Evolutionary conservation across 352 stramenopile species (phyloP).

Genomic region (Blastocystis sp.): DNA sequence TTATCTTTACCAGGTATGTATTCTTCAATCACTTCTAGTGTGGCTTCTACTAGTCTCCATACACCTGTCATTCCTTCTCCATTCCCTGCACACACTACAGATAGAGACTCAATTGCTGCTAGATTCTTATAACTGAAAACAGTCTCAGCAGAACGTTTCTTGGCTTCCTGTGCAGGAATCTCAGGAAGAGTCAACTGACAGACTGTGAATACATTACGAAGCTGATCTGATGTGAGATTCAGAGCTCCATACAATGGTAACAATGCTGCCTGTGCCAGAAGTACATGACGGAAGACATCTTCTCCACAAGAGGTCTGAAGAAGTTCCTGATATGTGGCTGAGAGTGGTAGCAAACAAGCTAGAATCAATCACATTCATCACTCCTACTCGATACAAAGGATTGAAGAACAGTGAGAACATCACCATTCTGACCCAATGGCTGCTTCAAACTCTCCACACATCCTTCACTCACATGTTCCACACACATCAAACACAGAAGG

Average conservation of each 20-base stretch:
- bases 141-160: neutral
- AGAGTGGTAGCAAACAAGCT: neutral
- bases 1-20: neutral
- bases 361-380: neutral
- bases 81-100: neutral
- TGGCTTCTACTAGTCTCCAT: conserved; percentile 1
- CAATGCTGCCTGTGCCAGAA: neutral
- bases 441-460: neutral
- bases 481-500: neutral
- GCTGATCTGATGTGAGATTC: neutral
- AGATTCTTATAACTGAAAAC: neutral
- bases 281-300: neutral
- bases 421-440: neutral
- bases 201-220: neutral
- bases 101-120: neutral
- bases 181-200: neutral
- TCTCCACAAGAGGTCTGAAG: neutral
- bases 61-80: neutral
- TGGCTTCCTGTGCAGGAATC: neutral
- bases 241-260: neutral
- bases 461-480: neutral
- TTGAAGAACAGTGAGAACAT: neutral
- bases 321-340: neutral
- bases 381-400: neutral
- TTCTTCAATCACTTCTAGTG: conserved; percentile 18